Evolutionary conservation across 73 alveolate species (phyloP), one percentile per base, ranked within the genome.

Genomic region (Paramecium octaurelia): DNA sequence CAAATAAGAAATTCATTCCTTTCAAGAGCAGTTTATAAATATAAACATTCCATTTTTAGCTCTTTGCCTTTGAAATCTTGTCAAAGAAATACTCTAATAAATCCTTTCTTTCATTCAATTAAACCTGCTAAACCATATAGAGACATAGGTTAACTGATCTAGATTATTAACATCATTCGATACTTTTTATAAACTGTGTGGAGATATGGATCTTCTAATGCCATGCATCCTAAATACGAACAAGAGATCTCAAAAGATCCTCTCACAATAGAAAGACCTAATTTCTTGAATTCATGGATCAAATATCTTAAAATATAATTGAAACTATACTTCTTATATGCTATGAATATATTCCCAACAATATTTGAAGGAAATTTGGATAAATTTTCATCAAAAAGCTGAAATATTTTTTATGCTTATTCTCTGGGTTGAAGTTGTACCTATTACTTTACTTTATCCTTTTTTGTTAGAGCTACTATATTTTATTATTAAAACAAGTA

Each of bases 1-100:
- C 91, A 80, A 80, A 44, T 48, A 80, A 21, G n/a, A 80, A 31
- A 48, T 80, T 80, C 70, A 80, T 44, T 23, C 91, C 91, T 80
- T 80, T 80, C 3, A 80, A 46, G 2, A 80, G 31, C 8, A 80
- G 14, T 23, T 80, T 80, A 80, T 80, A 80, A 6, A 46, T 35
- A 46, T 80, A 80, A 11, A 80, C 59, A 73, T 36, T 73, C 57
- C 59, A 31, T 24, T 80, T 80, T 6, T 80, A 48, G 2, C 29
- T 80, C 27, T 80, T 80, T 23, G 84, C 9, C 12, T 80, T 80
- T 5, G 46, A 38, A 12, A 80, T 80, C 34, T 80, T 80, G 44
- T 80, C 91, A 23, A 80, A 42, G 38, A 80, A 80, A 35, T 80
- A 80, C 6, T 80, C 91, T 10, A 80, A 80, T 80, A 80, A 44